Evolutionary conservation across 176 grass and related monocot species (phyloP), one percentile per base, ranked within the genome.

Genomic region (Oryza punctata): DNA sequence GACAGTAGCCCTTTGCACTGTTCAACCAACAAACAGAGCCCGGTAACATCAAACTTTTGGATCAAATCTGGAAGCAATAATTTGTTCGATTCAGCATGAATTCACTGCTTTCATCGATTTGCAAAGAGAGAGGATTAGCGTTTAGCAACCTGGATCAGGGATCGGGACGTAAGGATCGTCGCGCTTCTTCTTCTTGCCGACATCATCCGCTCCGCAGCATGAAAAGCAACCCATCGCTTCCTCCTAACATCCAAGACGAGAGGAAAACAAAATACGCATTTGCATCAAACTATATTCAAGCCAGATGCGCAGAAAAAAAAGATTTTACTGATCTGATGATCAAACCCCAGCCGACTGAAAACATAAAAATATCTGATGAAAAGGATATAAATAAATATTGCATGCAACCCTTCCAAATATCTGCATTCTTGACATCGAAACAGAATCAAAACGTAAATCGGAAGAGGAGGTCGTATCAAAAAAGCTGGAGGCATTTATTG

Each of bases 181-280:
- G 30, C 23, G 13, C 84, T 90, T 90, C 84, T 90, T 90, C 75
- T 70, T 87, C 35, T 28, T 83, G 84, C 79, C 78, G 68, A 83
- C 47, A 78, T 83, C 75, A 43, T 87, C 84, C 37, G 70, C 84
- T 14, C 75, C 44, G 63, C 73, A 90, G 75, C 80, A 90, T 26
- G 88, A 87, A 79, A 90, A 90, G 64, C 80, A 90, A 1, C 80
- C 88, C 88, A 90, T 90, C 28, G 37, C 12, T 52, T 52, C 47
- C 37, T 60, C 40, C 40, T 68, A 23, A 47, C 28, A 63, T 82
- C 72, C 19, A 65, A 77, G 6, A 4, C 6, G 16, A 5, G 6
- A 33, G 19, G 43, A 63, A 72, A 77, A 15, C 2, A 81, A 33
- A 33, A 33, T 33, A 33, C 3, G 32, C 3, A 33, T 33, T 33